phyloP scores from a whole-genome alignment of 2,329 filamentous ascomycete genomes.

The Rosellinia necatrix region DNA sequence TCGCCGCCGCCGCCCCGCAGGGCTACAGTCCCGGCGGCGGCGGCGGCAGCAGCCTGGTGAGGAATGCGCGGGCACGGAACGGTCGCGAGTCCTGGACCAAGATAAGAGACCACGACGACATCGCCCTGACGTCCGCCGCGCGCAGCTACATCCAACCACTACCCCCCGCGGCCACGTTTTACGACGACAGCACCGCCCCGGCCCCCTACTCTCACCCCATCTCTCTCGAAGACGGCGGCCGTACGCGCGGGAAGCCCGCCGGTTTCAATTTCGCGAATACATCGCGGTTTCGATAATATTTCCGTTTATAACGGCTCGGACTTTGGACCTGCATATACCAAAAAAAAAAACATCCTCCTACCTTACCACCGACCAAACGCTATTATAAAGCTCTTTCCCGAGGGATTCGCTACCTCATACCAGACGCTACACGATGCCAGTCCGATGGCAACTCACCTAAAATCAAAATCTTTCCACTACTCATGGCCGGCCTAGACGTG shows the following conservation, averaged over 20 bases:
- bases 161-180: constrained; percentile 14
- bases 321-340: no score
- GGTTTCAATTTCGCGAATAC: neutral
- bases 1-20: neutral
- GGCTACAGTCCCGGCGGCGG: no score
- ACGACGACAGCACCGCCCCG: constrained; percentile 25
- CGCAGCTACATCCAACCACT: constrained; percentile 15
- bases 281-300: neutral
- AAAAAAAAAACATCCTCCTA: no score
- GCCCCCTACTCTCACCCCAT: constrained; percentile 16
- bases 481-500: no score
- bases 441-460: neutral
- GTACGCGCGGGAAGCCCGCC: neutral
- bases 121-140: constrained; percentile 6
- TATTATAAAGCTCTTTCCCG: neutral
- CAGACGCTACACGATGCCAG: neutral
- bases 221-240: neutral
- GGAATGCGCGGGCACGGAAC: constrained; percentile 8
- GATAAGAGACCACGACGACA: constrained; percentile 30
- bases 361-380: no score
- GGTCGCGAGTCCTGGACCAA: constrained; percentile 33
- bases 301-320: no score
- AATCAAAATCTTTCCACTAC: neutral
- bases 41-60: constrained; percentile 1
- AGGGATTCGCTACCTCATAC: neutral